Evolutionary conservation across 176 grass and related monocot genomes (phyloP), one percentile per base, ranked within the genome.

Genomic region (Saccharum spontaneum): DNA sequence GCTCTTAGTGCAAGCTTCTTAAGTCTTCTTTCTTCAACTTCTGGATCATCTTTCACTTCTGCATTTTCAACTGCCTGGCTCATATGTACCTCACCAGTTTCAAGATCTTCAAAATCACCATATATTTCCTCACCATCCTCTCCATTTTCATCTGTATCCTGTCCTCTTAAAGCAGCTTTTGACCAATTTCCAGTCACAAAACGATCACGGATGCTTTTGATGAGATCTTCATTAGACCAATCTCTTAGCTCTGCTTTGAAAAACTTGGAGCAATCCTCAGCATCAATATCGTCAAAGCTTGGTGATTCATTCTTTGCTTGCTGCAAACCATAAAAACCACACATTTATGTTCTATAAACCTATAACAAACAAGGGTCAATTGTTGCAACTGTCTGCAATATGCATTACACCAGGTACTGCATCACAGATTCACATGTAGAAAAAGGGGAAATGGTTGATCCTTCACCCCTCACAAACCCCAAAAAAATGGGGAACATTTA

Each of bases 161-260:
- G 73, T 39, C 93, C 97, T 87, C 91, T 88, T 67, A 90, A 83
- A 81, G 97, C 78, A 87, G 97, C 93, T 88, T 94, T 99, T 90
- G 91, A 94, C 97, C 97, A 99, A 82, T 99, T 81, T 79, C 93
- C 97, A 75, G 97, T 99, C 54, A 99, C 91, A 82, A 99, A 99
- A 72, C 88, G 89, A 76, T 99, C 91, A 66, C 89, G 90, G 38
- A 94, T 88, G 81, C 84, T 92, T 64, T 87, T 88, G 22, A 94
- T 86, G 73, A 95, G 91, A 73, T 94, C 84, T 84, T 85, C 86
- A 78, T 92, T 67, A 67, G 88, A 92, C 97, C 93, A 99, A 83
- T 99, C 91, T 88, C 88, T 92, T 43, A 94, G 67, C 44, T 90
- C 59, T 64, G 62, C 23, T 80, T 89, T 94, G 34, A 88, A 48